Percentiles rank a stretch among this genome's conserved stretches.
Conservation (phyloP, 2,329 filamentous ascomycete genomes). For the Fonsecaea nubica region DNA sequence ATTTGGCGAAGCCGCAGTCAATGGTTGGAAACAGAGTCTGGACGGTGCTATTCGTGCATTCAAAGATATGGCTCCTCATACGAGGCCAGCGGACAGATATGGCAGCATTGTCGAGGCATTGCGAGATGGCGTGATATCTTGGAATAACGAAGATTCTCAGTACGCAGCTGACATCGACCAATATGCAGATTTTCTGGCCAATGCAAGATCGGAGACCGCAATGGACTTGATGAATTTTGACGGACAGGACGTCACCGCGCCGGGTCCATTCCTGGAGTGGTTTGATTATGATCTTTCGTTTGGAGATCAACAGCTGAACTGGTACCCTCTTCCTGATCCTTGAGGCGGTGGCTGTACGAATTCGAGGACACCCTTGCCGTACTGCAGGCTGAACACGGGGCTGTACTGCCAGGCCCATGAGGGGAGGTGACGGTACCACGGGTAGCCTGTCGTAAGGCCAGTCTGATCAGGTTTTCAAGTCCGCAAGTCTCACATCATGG, state of each 20-base stretch:
- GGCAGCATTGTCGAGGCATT: slow-evolving; percentile 14
- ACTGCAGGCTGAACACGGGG: too few relatives aligned
- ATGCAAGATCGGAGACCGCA: neutral
- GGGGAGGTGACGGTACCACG: neutral
- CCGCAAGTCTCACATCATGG: neutral
- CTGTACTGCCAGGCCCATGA: too few relatives aligned
- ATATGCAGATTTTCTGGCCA: neutral
- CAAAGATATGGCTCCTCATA: slow-evolving; percentile 16
- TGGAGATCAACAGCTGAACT: slow-evolving; percentile 6
- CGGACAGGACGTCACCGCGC: slow-evolving; percentile 2
- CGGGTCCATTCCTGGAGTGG: slow-evolving; percentile 12
- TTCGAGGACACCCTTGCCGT: neutral
- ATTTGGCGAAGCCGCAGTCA: slow-evolving; percentile 4
- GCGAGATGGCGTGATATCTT: slow-evolving; percentile 4
- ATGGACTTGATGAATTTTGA: neutral
- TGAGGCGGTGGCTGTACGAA: neutral
- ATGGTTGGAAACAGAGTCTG: slow-evolving; percentile 3
- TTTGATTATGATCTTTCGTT: slow-evolving; percentile 18
- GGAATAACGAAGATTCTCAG: neutral
- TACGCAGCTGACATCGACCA: neutral
- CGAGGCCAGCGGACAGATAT: slow-evolving; percentile 18
- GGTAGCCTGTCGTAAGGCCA: neutral
- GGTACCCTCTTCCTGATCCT: slow-evolving; percentile 1
- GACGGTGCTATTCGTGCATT: slow-evolving; percentile 15
- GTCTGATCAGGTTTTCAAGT: neutral